Evolutionary conservation across 1,284 basidiomycete species (phyloP).

Genomic region (Malassezia vespertilionis): DNA sequence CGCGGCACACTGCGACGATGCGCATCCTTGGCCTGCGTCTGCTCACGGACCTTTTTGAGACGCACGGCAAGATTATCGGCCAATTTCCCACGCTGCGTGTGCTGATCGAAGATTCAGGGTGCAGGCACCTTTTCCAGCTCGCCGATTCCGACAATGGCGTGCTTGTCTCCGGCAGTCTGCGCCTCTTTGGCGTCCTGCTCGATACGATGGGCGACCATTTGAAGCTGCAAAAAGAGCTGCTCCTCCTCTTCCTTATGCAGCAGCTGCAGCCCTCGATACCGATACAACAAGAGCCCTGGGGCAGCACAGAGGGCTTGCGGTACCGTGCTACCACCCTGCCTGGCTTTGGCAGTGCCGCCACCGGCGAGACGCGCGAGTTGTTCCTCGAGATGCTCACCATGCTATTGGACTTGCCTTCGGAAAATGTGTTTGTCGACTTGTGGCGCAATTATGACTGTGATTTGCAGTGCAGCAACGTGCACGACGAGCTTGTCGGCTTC

Average conservation of each 20-base stretch:
- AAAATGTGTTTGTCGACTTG: slow-evolving; percentile 82
- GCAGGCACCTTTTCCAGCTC: slow-evolving; percentile 76
- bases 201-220: slow-evolving; percentile 75
- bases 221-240: slow-evolving; percentile 93
- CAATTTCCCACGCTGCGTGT: slow-evolving; percentile 59
- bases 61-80: slow-evolving; percentile 62
- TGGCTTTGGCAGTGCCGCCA: slow-evolving; percentile 17
- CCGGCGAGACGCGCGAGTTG: slow-evolving; percentile 73
- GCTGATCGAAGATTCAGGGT: slow-evolving; percentile 74
- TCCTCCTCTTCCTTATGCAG: slow-evolving; percentile 84
- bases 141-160: slow-evolving; percentile 62
- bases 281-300: slow-evolving; percentile 42
- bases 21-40: slow-evolving; percentile 77
- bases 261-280: slow-evolving; percentile 55
- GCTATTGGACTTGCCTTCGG: slow-evolving; percentile 52
- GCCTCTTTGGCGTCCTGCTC: slow-evolving; percentile 76
- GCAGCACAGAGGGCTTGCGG: not conserved
- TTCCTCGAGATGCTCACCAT: slow-evolving; percentile 78
- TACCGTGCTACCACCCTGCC: not conserved
- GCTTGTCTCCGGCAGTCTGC: slow-evolving; percentile 68
- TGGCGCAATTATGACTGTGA: slow-evolving; percentile 97
- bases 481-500: slow-evolving; percentile 81
- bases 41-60: slow-evolving; percentile 79
- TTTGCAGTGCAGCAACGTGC: slow-evolving; percentile 88
- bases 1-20: slow-evolving; percentile 91